These are phyloP conservation scores for Dichotomocladium elegans DNA, from an alignment of 371 early-diverging fungal species.

Conservation along the genomic window DNA sequence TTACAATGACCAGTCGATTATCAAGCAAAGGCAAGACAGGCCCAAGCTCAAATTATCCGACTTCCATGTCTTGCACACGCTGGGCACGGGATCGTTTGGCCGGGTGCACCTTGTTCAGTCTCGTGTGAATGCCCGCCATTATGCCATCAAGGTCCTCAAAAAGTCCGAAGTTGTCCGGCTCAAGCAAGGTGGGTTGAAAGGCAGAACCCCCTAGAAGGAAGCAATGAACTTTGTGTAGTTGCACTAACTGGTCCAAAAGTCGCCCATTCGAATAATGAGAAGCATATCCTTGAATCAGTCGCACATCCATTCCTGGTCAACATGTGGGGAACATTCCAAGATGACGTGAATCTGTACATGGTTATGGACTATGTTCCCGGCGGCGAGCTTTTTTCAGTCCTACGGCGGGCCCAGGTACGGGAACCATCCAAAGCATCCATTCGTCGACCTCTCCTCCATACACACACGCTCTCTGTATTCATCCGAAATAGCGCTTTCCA, in stretches of 20 bases:
- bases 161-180: conserved; percentile 92
- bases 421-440: neutral
- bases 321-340: conserved; percentile 87
- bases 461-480: too few relatives aligned
- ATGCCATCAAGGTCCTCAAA: conserved; percentile 97
- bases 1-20: conserved; percentile 29
- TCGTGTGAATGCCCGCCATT: conserved; percentile 73
- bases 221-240: neutral
- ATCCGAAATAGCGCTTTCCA: conserved; percentile 79
- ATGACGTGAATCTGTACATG: conserved; percentile 84
- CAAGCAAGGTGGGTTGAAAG: conserved; percentile 71
- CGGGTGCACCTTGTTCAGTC: conserved; percentile 91
- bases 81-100: conserved; percentile 99
- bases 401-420: conserved; percentile 62
- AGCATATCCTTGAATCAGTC: conserved; percentile 83
- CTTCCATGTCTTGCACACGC: conserved; percentile 68
- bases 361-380: conserved; percentile 98
- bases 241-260: too few relatives aligned
- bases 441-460: too few relatives aligned
- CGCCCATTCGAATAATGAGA: conserved; percentile 97
- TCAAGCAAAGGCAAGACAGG: conserved; percentile 31
- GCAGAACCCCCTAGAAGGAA: too few relatives aligned
- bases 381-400: conserved; percentile 88
- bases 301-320: conserved; percentile 94
- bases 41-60: conserved; percentile 64